A percentile compares a stretch with the other conserved stretches of the same genome.
Conservation (phyloP, 495 filamentous ascomycete genomes). For the Hypoxylon lenormandii region DNA sequence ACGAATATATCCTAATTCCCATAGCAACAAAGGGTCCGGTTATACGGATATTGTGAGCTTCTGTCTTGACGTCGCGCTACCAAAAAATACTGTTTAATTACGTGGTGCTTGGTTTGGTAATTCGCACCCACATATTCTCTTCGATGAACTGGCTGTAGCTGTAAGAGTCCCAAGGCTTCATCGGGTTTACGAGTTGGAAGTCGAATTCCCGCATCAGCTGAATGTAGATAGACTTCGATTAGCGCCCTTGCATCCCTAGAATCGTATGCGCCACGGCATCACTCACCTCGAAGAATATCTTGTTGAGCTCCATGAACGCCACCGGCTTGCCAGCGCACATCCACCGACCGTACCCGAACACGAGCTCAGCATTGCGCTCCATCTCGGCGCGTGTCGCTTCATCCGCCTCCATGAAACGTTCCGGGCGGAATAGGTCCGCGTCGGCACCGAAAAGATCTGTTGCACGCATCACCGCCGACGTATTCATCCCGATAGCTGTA, state of each 20-base stretch:
- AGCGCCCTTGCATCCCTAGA: background rate
- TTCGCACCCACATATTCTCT: constrained; percentile 37
- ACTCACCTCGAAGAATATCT: constrained; percentile 67
- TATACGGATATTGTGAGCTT: background rate
- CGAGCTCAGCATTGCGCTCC: constrained; percentile 56
- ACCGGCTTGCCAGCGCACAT: constrained; percentile 61
- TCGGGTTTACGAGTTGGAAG: constrained; percentile 56
- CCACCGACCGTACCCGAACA: constrained; percentile 61
- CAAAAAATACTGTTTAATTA: constrained; percentile 6
- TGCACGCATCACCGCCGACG: constrained; percentile 50
- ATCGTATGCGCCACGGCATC: background rate
- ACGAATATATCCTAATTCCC: no score
- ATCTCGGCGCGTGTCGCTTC: constrained; percentile 54
- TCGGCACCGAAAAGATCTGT: constrained; percentile 62
- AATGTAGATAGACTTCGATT: background rate
- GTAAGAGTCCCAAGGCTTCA: constrained; percentile 35
- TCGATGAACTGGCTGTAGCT: constrained; percentile 41
- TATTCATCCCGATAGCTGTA: constrained; percentile 67
- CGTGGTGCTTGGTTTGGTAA: constrained; percentile 13
- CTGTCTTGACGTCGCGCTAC: background rate
- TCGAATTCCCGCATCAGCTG: constrained; percentile 56
- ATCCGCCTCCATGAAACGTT: constrained; percentile 64
- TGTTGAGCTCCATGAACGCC: constrained; percentile 65
- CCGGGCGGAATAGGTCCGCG: constrained; percentile 64
- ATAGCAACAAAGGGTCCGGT: background rate